Conservation (phyloP, 495 filamentous ascomycete genomes). For the Ramalina intermedia region DNA sequence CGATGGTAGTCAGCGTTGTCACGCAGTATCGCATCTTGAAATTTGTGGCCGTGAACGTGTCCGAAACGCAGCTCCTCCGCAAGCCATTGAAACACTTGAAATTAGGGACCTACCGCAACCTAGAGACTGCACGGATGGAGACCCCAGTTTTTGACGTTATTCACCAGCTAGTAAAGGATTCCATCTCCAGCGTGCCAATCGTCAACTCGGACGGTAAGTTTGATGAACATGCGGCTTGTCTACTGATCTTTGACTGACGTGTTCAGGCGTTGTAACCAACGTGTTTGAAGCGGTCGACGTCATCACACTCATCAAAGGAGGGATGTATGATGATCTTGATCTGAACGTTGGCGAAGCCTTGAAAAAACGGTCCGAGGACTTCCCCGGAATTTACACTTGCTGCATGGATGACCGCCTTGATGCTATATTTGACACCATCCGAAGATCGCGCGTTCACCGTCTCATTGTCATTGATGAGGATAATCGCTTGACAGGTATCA, state of each 20-base stretch:
- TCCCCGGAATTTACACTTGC: constrained; percentile 93
- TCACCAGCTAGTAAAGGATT: constrained; percentile 78
- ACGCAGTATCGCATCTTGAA: constrained; percentile 98
- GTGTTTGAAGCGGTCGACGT: constrained; percentile 98
- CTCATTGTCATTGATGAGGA: constrained; percentile 85
- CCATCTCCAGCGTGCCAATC: constrained; percentile 91
- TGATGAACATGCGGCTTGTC: neutral
- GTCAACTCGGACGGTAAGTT: constrained; percentile 58
- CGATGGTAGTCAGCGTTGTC: constrained; percentile 90
- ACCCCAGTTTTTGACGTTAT: constrained; percentile 93
- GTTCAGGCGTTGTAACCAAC: constrained; percentile 62
- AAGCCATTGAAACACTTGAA: constrained; percentile 77
- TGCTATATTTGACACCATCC: constrained; percentile 93
- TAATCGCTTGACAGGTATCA: constrained; percentile 69
- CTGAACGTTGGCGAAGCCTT: constrained; percentile 82
- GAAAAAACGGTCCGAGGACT: constrained; percentile 81
- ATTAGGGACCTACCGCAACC: constrained; percentile 67
- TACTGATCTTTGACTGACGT: neutral
- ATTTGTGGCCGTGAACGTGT: constrained; percentile 95
- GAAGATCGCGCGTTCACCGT: constrained; percentile 84
- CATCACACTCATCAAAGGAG: constrained; percentile 87
- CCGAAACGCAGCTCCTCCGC: constrained; percentile 74
- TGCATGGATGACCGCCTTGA: constrained; percentile 80
- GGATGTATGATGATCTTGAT: constrained; percentile 78
- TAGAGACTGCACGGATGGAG: constrained; percentile 78